A percentile compares a stretch with the other conserved stretches of the same genome.
These are phyloP conservation scores for Euphorbia celastroides DNA, from an alignment of 441 rosid species.

Conservation along the genomic window DNA sequence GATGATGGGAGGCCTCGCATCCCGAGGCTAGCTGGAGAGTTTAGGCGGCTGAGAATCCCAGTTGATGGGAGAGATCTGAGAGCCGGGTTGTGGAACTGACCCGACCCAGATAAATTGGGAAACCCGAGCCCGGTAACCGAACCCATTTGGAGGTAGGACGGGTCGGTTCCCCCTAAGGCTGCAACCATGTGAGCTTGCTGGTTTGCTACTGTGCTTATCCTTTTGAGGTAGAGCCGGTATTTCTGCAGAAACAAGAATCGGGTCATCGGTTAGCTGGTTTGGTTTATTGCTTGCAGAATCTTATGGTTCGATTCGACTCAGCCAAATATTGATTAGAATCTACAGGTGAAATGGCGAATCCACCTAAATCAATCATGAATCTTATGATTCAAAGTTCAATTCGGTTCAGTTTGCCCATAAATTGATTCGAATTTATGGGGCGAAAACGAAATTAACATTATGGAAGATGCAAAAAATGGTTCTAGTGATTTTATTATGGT, in stretches of 20 bases:
- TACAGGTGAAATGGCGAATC: no score
- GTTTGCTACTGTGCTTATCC: conserved; percentile 59
- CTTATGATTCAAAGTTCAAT: no score
- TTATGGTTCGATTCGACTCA: no score
- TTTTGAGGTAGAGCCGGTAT: conserved; percentile 76
- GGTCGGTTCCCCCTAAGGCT: conserved; percentile 49
- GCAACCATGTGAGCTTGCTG: conserved; percentile 70
- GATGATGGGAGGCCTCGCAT: conserved; percentile 55
- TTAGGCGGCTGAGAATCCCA: conserved; percentile 59
- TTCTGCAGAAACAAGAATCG: conserved; percentile 44
- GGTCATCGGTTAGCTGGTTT: conserved; percentile 21
- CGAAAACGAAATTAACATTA: no score
- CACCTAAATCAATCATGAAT: no score
- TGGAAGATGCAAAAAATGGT: no score
- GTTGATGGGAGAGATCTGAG: conserved; percentile 50
- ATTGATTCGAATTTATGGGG: no score
- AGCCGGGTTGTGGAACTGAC: conserved; percentile 41
- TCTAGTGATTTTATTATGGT: no score
- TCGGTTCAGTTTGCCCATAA: no score
- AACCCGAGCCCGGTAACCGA: conserved; percentile 49
- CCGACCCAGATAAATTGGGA: conserved; percentile 39
- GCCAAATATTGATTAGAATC: no score
- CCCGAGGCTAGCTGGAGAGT: conserved; percentile 57
- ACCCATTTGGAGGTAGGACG: conserved; percentile 49
- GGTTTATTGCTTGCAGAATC: neutral